Evolutionary conservation across 108 stramenopile genomes (phyloP).

Genomic region (Schizochytrium sp.): DNA sequence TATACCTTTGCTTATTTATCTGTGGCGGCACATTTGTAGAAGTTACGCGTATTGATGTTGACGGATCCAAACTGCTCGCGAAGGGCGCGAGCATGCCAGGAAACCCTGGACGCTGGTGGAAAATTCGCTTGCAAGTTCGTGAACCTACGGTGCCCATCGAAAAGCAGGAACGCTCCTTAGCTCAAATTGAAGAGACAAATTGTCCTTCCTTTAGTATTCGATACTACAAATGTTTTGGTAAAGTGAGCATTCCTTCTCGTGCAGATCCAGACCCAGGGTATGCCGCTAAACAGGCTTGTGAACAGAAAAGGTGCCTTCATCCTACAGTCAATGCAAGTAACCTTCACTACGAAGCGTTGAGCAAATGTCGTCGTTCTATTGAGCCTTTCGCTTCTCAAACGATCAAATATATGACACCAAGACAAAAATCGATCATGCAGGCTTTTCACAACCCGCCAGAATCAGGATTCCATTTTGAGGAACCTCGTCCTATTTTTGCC

Average conservation of each 20-base stretch:
- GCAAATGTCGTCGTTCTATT: not conserved
- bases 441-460: too few species aligned
- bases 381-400: too few species aligned
- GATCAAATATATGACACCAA: too few species aligned
- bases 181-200: not conserved
- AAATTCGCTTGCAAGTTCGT: not conserved
- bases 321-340: not conserved
- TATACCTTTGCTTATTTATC: not conserved
- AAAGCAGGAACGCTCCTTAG: not conserved
- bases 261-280: not conserved
- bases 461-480: too few species aligned
- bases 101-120: not conserved
- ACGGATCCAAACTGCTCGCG: not conserved
- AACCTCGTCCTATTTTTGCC: too few species aligned
- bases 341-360: not conserved
- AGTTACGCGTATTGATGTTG: not conserved
- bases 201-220: not conserved
- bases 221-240: slow-evolving; percentile 1
- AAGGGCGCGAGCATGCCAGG: slow-evolving; percentile 3
- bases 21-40: not conserved
- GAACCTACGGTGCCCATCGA: not conserved
- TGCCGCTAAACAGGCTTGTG: not conserved
- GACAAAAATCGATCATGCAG: too few species aligned
- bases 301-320: not conserved
- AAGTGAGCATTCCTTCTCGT: not conserved